Base-by-base conservation (phyloP, 2,329 filamentous ascomycete species). In the Aureobasidium mangrovei region DNA sequence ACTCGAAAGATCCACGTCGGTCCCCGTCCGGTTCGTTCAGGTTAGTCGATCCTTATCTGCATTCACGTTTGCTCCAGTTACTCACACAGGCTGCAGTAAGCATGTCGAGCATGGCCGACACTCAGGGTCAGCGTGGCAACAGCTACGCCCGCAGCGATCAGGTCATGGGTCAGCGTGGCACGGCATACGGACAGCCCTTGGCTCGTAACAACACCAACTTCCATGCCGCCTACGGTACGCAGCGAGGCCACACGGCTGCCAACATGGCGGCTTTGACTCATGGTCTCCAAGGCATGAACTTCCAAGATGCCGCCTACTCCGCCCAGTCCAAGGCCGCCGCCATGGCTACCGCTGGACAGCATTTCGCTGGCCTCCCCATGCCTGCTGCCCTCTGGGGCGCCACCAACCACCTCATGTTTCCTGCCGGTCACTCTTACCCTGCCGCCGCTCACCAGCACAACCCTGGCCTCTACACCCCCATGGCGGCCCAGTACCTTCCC, bases 381-480 rank as follows among this genome's bases (percentile, higher is more conserved):
- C 62, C 64, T n/a, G 53, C 62, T 26, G 58, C 60, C 33, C 61
- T 68, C 56, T 70, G 69, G 60, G 61, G 61, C 28, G 58, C 58
- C 38, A 53, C 56, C 43, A 62, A 60, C 39, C 66, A 67, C 45
- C 65, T 69, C 60, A 62, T 65, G 42, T 67, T 61, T 56, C 63
- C 66, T 2, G 55, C 56, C n/a, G 53, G 38, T 24, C 63, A 62
- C 57, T 56, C 56, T 56, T 65, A 65, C 57, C 60, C 59, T 44
- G 55, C 57, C 43, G 36, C 38, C 49, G 60, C 59, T 54, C 63
- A 62, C 36, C 61, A 62, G 42, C 66, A 68, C 57, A 62, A 64
- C 26, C 60, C 72, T 6, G 68, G 65, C 62, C 72, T 77, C 67
- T 77, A 76, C 65, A 72, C 67, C 36, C 70, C 72, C 33, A 67